Conservation (phyloP, 169 alveolate species). For the Miamiensis avidus region DNA sequence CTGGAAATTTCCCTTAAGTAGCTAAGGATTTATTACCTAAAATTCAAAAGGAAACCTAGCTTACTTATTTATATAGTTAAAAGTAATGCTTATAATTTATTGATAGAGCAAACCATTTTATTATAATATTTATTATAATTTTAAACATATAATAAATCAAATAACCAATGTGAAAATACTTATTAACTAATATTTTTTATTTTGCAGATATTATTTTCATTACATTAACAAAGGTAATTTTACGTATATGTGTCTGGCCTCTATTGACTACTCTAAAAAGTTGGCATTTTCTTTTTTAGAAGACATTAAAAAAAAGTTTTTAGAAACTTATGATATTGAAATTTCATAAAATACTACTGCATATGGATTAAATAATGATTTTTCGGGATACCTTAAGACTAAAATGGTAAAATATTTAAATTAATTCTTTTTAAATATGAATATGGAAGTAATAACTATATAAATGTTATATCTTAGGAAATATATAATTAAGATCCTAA, state of each 20-base stretch:
- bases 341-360: slow-evolving; percentile 20
- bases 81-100: slow-evolving; percentile 7
- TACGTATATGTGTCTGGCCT: slow-evolving; percentile 45
- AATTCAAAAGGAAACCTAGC: slow-evolving; percentile 15
- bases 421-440: no score
- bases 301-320: slow-evolving; percentile 34
- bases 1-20: slow-evolving; percentile 40
- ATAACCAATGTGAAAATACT: background rate
- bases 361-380: slow-evolving; percentile 18
- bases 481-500: background rate
- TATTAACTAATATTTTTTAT: background rate
- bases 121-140: no score
- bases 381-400: slow-evolving; percentile 1
- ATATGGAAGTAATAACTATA: no score
- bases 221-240: slow-evolving; percentile 36
- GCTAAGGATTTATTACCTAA: slow-evolving; percentile 36
- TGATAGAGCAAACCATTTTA: background rate
- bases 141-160: no score
- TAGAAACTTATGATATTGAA: slow-evolving; percentile 11
- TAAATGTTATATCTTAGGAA: no score
- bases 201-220: slow-evolving; percentile 35
- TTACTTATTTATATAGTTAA: slow-evolving; percentile 24
- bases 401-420: slow-evolving; percentile 18
- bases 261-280: slow-evolving; percentile 19
- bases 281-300: slow-evolving; percentile 43